Conservation (phyloP, 2,329 filamentous ascomycete genomes). For the Berkeleyomyces basicola region DNA sequence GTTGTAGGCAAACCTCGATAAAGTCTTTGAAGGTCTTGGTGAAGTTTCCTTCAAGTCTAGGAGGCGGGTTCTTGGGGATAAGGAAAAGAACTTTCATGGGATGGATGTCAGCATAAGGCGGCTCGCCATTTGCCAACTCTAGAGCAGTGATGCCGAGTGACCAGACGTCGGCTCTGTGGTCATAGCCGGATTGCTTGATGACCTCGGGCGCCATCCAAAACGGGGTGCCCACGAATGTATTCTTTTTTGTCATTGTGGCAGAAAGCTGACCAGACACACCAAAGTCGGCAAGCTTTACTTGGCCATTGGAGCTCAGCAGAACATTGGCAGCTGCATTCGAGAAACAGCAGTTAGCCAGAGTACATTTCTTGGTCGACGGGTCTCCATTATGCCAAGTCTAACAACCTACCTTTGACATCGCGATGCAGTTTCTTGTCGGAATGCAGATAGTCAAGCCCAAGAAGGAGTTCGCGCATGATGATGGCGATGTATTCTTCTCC, state of each 20-base stretch:
- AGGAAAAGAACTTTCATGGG: conserved; percentile 97
- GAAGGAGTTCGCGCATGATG: conserved; percentile 73
- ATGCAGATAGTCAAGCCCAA: conserved; percentile 86
- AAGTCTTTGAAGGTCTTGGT: conserved; percentile 74
- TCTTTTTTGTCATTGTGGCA: conserved; percentile 98
- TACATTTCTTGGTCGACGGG: not conserved
- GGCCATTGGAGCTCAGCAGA: conserved; percentile 71
- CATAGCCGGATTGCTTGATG: conserved; percentile 95
- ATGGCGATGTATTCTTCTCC: conserved; percentile 95
- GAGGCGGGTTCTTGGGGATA: conserved; percentile 86
- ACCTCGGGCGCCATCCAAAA: conserved; percentile 99
- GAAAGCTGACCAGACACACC: conserved; percentile 92
- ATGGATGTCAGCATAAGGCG: conserved; percentile 89
- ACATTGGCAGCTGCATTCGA: conserved; percentile 64
- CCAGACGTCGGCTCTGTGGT: conserved; percentile 97
- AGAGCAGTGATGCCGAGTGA: conserved; percentile 88
- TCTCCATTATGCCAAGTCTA: too few relatives aligned
- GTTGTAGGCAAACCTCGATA: conserved; percentile 65
- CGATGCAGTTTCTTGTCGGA: conserved; percentile 90
- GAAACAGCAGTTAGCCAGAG: conserved; percentile 5
- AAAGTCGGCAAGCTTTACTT: conserved; percentile 95
- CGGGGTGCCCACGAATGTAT: conserved; percentile 93
- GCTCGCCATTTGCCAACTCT: conserved; percentile 80
- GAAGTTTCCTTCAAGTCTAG: conserved; percentile 64
- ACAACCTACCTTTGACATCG: conserved; percentile 68